Conservation (phyloP, 495 filamentous ascomycete genomes). For the Penicillium desertorum region DNA sequence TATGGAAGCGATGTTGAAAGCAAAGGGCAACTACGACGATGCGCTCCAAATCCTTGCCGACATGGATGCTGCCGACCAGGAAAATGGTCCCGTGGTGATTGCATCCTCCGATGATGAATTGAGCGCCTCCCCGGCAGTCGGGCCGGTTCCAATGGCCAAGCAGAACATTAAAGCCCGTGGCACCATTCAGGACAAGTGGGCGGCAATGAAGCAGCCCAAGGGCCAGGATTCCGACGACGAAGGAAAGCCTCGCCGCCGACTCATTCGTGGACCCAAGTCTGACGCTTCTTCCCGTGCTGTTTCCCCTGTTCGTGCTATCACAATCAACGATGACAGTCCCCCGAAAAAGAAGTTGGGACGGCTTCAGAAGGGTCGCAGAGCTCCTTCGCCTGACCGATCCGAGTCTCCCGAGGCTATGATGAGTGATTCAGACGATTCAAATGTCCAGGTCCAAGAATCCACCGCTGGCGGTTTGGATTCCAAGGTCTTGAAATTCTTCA, state of each 20-base stretch:
- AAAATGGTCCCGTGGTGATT: constrained; percentile 16
- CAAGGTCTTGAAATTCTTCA: constrained; percentile 77
- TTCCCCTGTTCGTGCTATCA: constrained; percentile 17
- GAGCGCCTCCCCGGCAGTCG: constrained; percentile 18
- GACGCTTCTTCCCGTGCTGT: constrained; percentile 24
- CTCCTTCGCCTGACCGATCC: constrained; percentile 43
- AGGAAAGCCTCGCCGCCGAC: constrained; percentile 37
- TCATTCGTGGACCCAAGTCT: constrained; percentile 42
- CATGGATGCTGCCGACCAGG: constrained; percentile 17
- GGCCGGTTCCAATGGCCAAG: constrained; percentile 40
- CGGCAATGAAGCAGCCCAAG: constrained; percentile 42
- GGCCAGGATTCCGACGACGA: constrained; percentile 25
- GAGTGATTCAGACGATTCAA: constrained; percentile 55
- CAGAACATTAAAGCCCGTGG: constrained; percentile 59
- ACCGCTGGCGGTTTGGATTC: constrained; percentile 47
- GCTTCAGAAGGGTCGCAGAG: constrained; percentile 60
- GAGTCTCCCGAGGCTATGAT: constrained; percentile 40
- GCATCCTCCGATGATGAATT: constrained; percentile 47
- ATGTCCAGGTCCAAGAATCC: constrained; percentile 48
- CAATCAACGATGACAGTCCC: constrained; percentile 28
- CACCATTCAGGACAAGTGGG: constrained; percentile 63
- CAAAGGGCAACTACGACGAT: constrained; percentile 57
- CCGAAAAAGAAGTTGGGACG: constrained; percentile 47
- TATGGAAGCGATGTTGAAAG: constrained; percentile 52
- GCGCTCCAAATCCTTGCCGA: constrained; percentile 53